These are phyloP conservation scores for Fagopyrum homotropicum DNA, from an alignment of 148 eudicot species.

Conservation along the genomic window DNA sequence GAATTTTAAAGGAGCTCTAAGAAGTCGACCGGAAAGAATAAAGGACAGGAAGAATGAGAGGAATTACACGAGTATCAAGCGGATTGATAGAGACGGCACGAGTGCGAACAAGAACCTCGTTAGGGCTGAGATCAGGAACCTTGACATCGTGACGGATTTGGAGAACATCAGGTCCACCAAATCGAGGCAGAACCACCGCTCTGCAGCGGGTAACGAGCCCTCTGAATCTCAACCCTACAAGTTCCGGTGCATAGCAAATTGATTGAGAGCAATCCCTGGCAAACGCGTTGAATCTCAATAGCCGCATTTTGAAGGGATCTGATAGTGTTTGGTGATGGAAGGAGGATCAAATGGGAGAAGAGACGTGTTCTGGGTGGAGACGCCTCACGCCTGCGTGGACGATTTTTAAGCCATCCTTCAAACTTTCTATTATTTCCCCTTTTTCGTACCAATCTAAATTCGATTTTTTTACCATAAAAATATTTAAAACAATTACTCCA, in stretches of 20 bases:
- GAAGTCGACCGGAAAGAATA: neutral
- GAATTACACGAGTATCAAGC: slow-evolving; percentile 68
- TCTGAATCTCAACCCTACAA: slow-evolving; percentile 31
- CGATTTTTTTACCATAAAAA: too few species aligned
- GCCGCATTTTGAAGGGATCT: slow-evolving; percentile 33
- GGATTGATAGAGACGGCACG: slow-evolving; percentile 93
- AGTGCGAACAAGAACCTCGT: slow-evolving; percentile 77
- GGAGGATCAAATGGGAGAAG: slow-evolving; percentile 13
- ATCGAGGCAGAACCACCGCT: slow-evolving; percentile 74
- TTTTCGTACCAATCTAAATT: too few species aligned
- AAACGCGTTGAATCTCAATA: slow-evolving; percentile 24
- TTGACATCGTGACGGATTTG: slow-evolving; percentile 48
- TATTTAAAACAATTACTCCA: too few species aligned
- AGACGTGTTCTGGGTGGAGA: slow-evolving; percentile 31
- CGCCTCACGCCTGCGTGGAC: neutral
- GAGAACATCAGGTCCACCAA: slow-evolving; percentile 82
- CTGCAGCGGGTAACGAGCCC: slow-evolving; percentile 56
- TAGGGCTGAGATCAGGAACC: slow-evolving; percentile 74
- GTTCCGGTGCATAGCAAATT: slow-evolving; percentile 16
- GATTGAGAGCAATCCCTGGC: slow-evolving; percentile 19
- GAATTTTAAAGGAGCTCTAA: neutral
- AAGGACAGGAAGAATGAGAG: neutral
- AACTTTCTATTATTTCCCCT: neutral
- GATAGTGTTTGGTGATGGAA: neutral
- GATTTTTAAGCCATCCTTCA: slow-evolving; percentile 3